Evolutionary conservation across 306 rosid species (phyloP), one percentile per base, ranked within the genome.

Genomic region (Begonia fuchsioides): DNA sequence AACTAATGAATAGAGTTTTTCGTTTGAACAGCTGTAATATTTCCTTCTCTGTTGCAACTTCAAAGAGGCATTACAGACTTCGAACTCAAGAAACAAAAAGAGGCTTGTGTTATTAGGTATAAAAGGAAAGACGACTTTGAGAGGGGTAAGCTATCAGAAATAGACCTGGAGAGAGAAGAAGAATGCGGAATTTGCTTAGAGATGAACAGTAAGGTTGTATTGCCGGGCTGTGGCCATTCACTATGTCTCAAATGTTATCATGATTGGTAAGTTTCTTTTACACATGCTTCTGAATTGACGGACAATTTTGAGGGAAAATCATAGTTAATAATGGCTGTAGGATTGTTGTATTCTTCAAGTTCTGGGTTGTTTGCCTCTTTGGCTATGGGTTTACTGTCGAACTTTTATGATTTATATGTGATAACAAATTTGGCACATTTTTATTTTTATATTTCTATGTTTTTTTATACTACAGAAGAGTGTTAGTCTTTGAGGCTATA

Each of bases 111-210:
- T 44, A 35, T 10, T 47, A 76, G 74, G 49, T 84, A 70, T 69
- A 79, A 61, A 73, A 76, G 69, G 57, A 78, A 56, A 48, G 82
- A 73, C 55, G 77, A 70, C 44, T 13, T 49, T 41, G 75, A 54
- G 48, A 66, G 47, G 45, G 77, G 71, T 53, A 62, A 72, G 32
- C 61, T 70, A 15, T 68, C 90, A 13, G 86, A 72, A 64, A 32
- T 76, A 54, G 97, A 90, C 69, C 60, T 70, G 11, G 93, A 84
- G 65, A 79, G 95, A 69, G 97, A 84, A 54, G 78, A 78, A 39
- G 97, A 90, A 65, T 90, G 97, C 56, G 90, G 93, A 12, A 84
- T 90, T 74, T 90, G 97, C 73, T 59, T 90, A 90, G 97, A 84
- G 66, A 56, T 79, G 69, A 81, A 72, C 57, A 50, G 63, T 39